phyloP scores from a whole-genome alignment of 495 filamentous ascomycete genomes.

The Pyrenopolyporus hunteri region DNA sequence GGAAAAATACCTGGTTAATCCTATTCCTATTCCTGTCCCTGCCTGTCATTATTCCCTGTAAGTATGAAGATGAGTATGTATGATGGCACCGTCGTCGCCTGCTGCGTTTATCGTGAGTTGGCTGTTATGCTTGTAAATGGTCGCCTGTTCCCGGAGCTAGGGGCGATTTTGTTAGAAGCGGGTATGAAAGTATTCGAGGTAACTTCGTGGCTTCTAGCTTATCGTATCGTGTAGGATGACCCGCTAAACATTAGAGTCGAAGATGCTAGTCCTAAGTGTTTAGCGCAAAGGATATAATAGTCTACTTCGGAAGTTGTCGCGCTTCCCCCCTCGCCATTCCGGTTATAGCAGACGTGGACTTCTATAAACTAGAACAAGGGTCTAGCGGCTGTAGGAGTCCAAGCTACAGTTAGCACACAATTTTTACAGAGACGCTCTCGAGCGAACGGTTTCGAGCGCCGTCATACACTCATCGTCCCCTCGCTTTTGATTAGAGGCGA shows the following conservation, averaged over 20 bases:
- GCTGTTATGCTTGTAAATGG: constrained; percentile 6
- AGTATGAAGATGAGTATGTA: constrained; percentile 15
- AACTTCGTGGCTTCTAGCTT: neutral
- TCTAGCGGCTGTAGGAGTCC: neutral
- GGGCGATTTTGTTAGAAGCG: neutral
- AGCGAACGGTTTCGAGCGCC: neutral
- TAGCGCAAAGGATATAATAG: neutral
- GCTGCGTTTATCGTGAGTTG: constrained; percentile 10
- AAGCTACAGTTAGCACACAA: neutral
- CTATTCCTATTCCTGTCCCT: neutral
- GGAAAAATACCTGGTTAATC: neutral
- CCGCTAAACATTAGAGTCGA: neutral
- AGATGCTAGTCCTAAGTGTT: neutral
- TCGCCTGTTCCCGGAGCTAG: neutral
- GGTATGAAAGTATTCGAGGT: neutral
- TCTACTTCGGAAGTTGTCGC: neutral
- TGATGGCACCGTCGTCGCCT: neutral
- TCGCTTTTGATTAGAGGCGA: constrained; percentile 59
- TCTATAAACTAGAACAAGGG: neutral
- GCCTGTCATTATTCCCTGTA: neutral
- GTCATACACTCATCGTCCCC: constrained; percentile 45
- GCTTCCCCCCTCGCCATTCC: neutral
- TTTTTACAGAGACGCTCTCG: neutral
- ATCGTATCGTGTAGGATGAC: neutral
- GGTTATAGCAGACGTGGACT: neutral